Base-by-base conservation (phyloP, 192 early-diverging fungal genomes). In the Geranomyces michiganensis region DNA sequence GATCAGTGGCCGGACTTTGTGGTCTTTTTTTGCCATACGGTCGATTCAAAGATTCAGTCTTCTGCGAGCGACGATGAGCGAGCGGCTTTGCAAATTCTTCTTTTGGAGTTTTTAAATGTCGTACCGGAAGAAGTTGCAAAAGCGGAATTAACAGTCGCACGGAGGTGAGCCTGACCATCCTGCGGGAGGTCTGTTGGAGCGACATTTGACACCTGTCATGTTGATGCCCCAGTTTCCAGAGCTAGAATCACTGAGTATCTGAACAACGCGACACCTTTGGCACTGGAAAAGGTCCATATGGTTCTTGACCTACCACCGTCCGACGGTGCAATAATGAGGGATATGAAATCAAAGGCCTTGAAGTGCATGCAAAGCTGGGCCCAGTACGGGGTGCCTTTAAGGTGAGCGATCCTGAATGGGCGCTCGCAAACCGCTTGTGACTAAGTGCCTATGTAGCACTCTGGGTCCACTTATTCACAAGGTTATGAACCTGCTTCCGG, bases 91-190 rank as follows among this genome's bases (percentile, higher is more conserved):
- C 65, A 76, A 15, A 6, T 73, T 4, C 13, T 60, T 10, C 41
- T 73, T 21, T 51, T 79, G 21, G 74, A 79, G 53, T 79, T 79
- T 60, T 45, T 79, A 41, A 76, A 55, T 22, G 64, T 79, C 19
- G 44, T 79, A 29, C 78, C 78, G 15, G 78, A 79, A 68, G 74
- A 79, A 51, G 65, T 73, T 15, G 17, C 15, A 14, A 74, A 74
- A 53, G 73, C 73, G 47, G 43, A 59, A 24, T 21, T 74, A 24
- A 24, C 56, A 1, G 32, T 56, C 7, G 27, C 59, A 36, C 65
- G 73, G 7, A 58, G 36, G 73, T 74, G 68, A 21, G 66, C 7
- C 7, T 26, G 51, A 53, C 51, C 15, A 26, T 9, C 51, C 7
- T 53, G 7, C 51, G 10, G 10, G 36, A 10, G 10, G 36, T 7